Evolutionary conservation across 805 yeast genomes (phyloP).

Genomic region (Pichia paraexigua): DNA sequence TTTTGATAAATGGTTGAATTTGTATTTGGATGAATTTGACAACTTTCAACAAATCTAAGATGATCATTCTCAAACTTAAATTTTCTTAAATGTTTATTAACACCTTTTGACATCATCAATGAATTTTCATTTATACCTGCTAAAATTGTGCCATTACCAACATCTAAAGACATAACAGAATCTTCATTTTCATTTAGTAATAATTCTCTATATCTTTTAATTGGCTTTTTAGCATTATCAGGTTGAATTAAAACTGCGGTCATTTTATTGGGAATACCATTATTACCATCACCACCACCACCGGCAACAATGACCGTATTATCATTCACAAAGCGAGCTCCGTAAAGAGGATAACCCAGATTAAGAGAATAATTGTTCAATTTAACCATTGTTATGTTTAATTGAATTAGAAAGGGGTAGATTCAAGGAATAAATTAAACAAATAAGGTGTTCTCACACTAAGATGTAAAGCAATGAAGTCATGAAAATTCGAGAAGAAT

Average conservation of each 20-base stretch:
- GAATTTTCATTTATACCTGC: conserved; percentile 73
- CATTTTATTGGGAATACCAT: conserved; percentile 80
- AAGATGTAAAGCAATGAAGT: no score
- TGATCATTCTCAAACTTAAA: conserved; percentile 53
- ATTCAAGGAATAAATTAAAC: background rate
- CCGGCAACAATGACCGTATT: conserved; percentile 68
- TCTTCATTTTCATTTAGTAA: conserved; percentile 52
- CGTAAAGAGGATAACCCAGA: conserved; percentile 71
- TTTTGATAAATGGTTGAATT: conserved; percentile 56
- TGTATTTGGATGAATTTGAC: conserved; percentile 46
- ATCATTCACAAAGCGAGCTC: conserved; percentile 60
- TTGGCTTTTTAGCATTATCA: conserved; percentile 35
- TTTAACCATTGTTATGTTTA: conserved; percentile 16
- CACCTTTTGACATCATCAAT: conserved; percentile 47
- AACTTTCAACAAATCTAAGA: conserved; percentile 49
- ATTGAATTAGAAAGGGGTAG: background rate
- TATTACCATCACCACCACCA: conserved; percentile 93
- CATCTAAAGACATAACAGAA: conserved; percentile 79
- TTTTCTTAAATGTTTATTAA: conserved; percentile 67
- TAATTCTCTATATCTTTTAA: conserved; percentile 59
- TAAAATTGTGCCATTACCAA: conserved; percentile 44
- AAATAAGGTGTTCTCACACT: no score
- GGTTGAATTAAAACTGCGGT: conserved; percentile 57
- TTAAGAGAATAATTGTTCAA: conserved; percentile 20
- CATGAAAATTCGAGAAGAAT: no score